A percentile compares a stretch with the other conserved stretches of the same genome.
phyloP scores from a whole-genome alignment of 1,139 yeast genomes.

The Debaryomycetaceae sp. region DNA sequence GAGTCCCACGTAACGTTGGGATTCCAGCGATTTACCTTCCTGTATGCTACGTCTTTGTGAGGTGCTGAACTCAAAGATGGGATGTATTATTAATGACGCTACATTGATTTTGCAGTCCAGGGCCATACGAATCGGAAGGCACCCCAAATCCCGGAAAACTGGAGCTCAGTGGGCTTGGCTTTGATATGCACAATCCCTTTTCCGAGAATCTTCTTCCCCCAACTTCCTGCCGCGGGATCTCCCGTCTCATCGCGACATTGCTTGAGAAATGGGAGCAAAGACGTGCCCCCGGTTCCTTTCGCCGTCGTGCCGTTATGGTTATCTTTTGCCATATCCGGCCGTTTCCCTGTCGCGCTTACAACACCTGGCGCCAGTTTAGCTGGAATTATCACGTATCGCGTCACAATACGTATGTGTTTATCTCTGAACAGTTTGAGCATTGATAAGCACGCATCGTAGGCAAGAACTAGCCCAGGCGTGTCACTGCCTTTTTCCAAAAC shows the following conservation, averaged over 20 bases:
- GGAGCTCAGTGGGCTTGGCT: no score
- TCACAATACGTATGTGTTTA: conserved; percentile 85
- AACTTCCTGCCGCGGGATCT: conserved; percentile 77
- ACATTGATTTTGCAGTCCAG: no score
- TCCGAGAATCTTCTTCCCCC: conserved; percentile 74
- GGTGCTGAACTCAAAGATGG: no score
- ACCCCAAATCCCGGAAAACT: no score
- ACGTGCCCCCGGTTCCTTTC: conserved; percentile 91
- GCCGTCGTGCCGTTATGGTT: conserved; percentile 37
- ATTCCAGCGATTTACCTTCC: no score
- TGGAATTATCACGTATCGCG: conserved; percentile 74
- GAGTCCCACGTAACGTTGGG: no score
- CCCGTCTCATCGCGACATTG: conserved; percentile 96
- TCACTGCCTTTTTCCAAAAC: conserved; percentile 33
- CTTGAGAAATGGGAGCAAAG: conserved; percentile 79
- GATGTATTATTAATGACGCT: no score
- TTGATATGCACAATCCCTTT: conserved; percentile 43
- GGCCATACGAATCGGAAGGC: no score
- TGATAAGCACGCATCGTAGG: conserved; percentile 85
- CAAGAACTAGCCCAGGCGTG: conserved; percentile 48
- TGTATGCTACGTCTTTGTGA: no score
- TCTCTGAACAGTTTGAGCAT: conserved; percentile 84
- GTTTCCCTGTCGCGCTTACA: conserved; percentile 44
- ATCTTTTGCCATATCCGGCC: conserved; percentile 50
- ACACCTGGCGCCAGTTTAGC: conserved; percentile 44